phyloP scores from a whole-genome alignment of 2,329 filamentous ascomycete genomes.

The Diaporthe velutina region DNA sequence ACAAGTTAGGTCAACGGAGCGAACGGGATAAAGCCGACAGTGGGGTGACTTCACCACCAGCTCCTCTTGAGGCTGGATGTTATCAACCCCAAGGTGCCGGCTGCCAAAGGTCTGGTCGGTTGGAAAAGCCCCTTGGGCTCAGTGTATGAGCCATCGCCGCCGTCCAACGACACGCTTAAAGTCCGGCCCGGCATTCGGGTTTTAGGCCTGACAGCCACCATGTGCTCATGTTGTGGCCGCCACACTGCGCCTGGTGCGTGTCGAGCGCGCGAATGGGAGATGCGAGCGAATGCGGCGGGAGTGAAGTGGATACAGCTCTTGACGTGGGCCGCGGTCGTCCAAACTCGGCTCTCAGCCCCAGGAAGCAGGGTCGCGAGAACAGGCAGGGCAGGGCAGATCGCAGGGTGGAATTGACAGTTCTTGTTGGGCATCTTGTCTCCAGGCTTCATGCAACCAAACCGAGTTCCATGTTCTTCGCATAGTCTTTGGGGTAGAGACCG shows the following conservation, averaged over 20 bases:
- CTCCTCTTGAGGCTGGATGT: not conserved
- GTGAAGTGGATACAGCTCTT: conserved; percentile 23
- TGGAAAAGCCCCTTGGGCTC: not conserved
- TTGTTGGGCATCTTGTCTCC: not conserved
- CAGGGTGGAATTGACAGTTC: conserved; percentile 5
- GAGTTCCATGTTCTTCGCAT: not conserved
- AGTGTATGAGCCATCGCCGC: not conserved
- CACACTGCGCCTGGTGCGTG: not conserved
- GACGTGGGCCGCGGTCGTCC: conserved; percentile 25
- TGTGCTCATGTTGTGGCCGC: not conserved
- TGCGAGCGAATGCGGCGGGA: conserved; percentile 20
- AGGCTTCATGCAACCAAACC: conserved; percentile 6
- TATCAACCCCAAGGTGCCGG: not conserved
- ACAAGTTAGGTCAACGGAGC: conserved; percentile 15
- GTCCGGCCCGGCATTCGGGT: not conserved
- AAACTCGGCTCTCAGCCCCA: conserved; percentile 21
- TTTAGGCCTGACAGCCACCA: not conserved
- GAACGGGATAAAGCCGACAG: conserved; percentile 27
- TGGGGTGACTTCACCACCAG: conserved; percentile 26
- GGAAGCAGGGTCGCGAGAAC: conserved; percentile 13
- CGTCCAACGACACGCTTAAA: not conserved
- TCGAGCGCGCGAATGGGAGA: conserved; percentile 8
- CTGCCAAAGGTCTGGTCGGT: not conserved
- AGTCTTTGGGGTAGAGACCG: conserved; percentile 16
- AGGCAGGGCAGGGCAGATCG: conserved; percentile 27